Conservation (phyloP, 148 eudicot species). For the Camellia granthamiana region DNA sequence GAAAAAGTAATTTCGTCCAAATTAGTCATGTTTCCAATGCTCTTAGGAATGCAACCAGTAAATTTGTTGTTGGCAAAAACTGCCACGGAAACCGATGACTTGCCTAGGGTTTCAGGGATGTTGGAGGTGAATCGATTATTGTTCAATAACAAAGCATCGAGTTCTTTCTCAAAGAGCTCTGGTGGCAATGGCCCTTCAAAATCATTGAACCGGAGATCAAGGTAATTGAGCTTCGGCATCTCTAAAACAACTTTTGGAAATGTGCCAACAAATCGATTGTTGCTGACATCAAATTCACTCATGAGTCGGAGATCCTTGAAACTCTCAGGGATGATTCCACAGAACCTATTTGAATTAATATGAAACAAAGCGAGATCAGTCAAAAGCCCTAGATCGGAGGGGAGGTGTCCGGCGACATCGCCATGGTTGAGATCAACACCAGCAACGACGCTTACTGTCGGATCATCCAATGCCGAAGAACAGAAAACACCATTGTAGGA, state of each 20-base stretch:
- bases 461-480: constrained; percentile 21
- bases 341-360: constrained; percentile 21
- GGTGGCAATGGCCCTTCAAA: constrained; percentile 25
- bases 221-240: constrained; percentile 4
- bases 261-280: constrained; percentile 7
- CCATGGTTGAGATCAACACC: constrained; percentile 20
- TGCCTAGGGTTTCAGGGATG: constrained; percentile 28
- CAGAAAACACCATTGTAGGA: constrained; percentile 20
- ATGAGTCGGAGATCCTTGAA: background rate
- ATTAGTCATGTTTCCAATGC: constrained; percentile 20
- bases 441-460: constrained; percentile 13
- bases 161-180: constrained; percentile 12
- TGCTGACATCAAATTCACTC: constrained; percentile 3
- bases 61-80: constrained; percentile 33
- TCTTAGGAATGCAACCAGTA: constrained; percentile 26
- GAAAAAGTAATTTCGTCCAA: constrained; percentile 26
- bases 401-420: constrained; percentile 20
- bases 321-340: constrained; percentile 16
- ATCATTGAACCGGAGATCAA: constrained; percentile 24
- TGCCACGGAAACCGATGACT: constrained; percentile 27
- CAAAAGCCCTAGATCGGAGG: constrained; percentile 14
- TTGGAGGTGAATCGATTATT: constrained; percentile 29
- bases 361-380: constrained; percentile 17
- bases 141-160: constrained; percentile 24
- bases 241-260: constrained; percentile 17